Evolutionary conservation across 495 filamentous ascomycete species (phyloP).

Genomic region (Articulospora tetracladia): DNA sequence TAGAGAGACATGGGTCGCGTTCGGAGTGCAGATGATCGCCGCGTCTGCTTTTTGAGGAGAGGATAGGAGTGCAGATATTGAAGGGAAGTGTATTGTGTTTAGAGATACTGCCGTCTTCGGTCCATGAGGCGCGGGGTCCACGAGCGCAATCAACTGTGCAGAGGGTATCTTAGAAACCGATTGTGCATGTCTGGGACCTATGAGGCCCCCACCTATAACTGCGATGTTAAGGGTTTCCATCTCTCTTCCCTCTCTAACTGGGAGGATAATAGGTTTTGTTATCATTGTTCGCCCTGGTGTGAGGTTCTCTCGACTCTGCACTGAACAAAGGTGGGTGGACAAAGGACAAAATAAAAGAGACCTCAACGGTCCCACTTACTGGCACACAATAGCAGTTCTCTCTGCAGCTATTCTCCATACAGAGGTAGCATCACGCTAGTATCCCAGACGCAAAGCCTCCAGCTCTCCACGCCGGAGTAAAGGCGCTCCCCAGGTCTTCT

Average conservation of each 20-base stretch:
- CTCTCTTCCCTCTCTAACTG: too few species aligned
- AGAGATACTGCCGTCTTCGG: slow-evolving; percentile 26
- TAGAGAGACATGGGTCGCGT: slow-evolving; percentile 50
- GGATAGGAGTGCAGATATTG: slow-evolving; percentile 39
- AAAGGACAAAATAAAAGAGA: not conserved
- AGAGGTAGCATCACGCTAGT: too few species aligned
- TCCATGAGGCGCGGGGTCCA: slow-evolving; percentile 36
- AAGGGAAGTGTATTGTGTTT: slow-evolving; percentile 30
- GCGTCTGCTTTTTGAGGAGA: slow-evolving; percentile 41
- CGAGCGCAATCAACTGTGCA: slow-evolving; percentile 44
- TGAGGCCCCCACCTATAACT: slow-evolving; percentile 51
- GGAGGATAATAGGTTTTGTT: too few species aligned
- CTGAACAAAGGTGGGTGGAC: too few species aligned
- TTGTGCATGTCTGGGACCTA: slow-evolving; percentile 51
- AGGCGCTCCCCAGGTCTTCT: not conserved
- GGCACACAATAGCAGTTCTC: not conserved
- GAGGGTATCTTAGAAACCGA: slow-evolving; percentile 42
- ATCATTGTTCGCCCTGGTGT: too few species aligned
- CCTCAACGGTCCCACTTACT: not conserved
- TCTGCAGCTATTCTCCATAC: too few species aligned
- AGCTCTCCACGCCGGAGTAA: not conserved
- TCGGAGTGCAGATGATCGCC: slow-evolving; percentile 58
- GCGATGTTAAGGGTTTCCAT: slow-evolving; percentile 33
- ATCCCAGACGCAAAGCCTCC: too few species aligned
- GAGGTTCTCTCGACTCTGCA: too few species aligned